Evolutionary conservation across 202 grass and related monocot species (phyloP).

Genomic region (Panicum virgatum): DNA sequence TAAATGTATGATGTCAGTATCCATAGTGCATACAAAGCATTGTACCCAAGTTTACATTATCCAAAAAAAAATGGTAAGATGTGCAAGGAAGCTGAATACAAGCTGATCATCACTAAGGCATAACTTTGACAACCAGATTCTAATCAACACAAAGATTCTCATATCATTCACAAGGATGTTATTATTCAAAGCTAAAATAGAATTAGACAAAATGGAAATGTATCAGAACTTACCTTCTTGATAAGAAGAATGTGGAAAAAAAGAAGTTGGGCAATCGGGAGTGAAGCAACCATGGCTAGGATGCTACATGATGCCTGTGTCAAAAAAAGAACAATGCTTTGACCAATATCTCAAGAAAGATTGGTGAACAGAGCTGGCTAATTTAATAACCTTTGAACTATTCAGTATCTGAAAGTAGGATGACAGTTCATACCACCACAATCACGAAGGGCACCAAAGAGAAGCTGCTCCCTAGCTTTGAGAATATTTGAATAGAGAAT

Average conservation of each 20-base stretch:
- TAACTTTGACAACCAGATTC: background rate
- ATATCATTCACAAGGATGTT: background rate
- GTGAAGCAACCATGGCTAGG: constrained; percentile 83
- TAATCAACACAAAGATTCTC: background rate
- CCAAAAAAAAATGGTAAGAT: background rate
- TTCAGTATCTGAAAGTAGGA: constrained; percentile 23
- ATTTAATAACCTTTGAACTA: background rate
- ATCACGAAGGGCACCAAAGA: constrained; percentile 83
- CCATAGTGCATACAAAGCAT: background rate
- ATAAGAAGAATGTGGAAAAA: constrained; percentile 99
- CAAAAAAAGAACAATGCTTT: constrained; percentile 24
- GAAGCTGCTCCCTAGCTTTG: constrained; percentile 98
- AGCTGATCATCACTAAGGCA: background rate
- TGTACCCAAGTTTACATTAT: constrained; percentile 5
- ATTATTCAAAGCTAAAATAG: background rate
- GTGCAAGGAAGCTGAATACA: background rate
- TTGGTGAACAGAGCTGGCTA: constrained; percentile 14
- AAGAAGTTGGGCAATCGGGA: constrained; percentile 90
- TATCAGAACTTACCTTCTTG: constrained; percentile 70
- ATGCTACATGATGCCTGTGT: constrained; percentile 84
- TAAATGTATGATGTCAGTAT: constrained; percentile 1
- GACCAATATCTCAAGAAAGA: constrained; percentile 31
- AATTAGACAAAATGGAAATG: constrained; percentile 11
- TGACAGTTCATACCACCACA: constrained; percentile 70
- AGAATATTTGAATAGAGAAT: constrained; percentile 71